Percentiles rank a stretch among this genome's conserved stretches.
These are phyloP conservation scores for Diaporthe amygdali DNA, from an alignment of 2,329 filamentous ascomycete species.

Conservation along the genomic window DNA sequence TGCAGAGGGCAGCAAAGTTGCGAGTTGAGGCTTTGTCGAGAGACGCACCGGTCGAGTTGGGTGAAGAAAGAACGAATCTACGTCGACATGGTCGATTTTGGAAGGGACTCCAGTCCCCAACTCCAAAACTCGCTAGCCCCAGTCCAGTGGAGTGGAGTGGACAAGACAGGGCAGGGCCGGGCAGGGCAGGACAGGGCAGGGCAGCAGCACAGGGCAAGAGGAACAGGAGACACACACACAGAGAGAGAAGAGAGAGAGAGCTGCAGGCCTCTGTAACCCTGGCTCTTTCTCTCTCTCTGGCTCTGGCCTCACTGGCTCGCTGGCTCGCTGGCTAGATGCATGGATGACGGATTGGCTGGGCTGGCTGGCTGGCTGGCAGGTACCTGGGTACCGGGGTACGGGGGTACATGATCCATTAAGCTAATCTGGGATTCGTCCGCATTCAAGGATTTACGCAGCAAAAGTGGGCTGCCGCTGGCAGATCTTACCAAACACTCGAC, in stretches of 20 bases:
- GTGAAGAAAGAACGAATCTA: constrained; percentile 22
- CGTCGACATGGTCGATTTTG: constrained; percentile 23
- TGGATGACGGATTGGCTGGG: background rate
- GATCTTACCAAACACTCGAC: constrained; percentile 9
- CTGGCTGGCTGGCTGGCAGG: background rate
- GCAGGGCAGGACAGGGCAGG: background rate
- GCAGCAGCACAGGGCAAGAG: background rate
- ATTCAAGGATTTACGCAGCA: constrained; percentile 11
- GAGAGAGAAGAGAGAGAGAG: background rate
- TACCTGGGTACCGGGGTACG: background rate
- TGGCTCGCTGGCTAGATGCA: background rate
- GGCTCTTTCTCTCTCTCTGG: constrained; percentile 7
- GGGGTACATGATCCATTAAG: constrained; percentile 1
- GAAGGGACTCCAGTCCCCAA: constrained; percentile 22
- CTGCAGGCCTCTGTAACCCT: background rate
- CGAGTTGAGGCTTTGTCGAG: constrained; percentile 18
- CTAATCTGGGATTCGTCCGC: constrained; percentile 4
- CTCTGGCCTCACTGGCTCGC: constrained; percentile 7
- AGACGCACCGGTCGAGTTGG: constrained; percentile 13
- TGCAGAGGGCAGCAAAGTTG: constrained; percentile 15
- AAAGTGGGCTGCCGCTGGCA: constrained; percentile 7
- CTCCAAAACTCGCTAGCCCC: constrained; percentile 13
- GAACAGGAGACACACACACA: too few species aligned
- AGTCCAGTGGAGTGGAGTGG: constrained; percentile 13
- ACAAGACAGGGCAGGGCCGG: background rate